Conservation (phyloP, 352 stramenopile genomes). For the Globisporangium abappressorium region DNA sequence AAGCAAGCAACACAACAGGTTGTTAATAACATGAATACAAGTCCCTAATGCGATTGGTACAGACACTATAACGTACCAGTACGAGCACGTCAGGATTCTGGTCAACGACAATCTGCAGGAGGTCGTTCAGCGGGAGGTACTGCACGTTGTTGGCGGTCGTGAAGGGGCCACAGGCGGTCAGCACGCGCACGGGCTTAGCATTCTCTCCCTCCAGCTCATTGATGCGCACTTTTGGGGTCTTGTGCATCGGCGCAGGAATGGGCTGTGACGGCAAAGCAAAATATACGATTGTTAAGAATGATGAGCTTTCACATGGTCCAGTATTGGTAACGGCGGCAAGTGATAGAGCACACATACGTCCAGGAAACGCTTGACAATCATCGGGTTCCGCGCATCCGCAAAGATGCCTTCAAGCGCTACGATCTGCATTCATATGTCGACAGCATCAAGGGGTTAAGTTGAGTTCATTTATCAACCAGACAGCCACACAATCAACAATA, state of each 20-base stretch:
- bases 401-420: constrained; percentile 79
- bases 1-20: background rate
- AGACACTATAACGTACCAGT: constrained; percentile 47
- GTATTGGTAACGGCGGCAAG: background rate
- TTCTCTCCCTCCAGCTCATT: constrained; percentile 47
- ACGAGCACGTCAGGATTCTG: constrained; percentile 94
- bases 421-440: constrained; percentile 39
- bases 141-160: constrained; percentile 93
- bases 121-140: constrained; percentile 94
- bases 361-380: constrained; percentile 76
- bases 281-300: background rate
- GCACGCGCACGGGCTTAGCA: constrained; percentile 59
- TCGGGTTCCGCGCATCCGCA: constrained; percentile 59
- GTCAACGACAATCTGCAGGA: constrained; percentile 78
- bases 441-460: background rate
- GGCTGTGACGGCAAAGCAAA: constrained; percentile 17
- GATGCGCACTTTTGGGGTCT: constrained; percentile 38
- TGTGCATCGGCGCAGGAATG: constrained; percentile 53
- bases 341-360: constrained; percentile 37
- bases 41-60: background rate
- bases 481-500: background rate
- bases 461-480: background rate
- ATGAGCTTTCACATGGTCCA: background rate
- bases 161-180: constrained; percentile 93
- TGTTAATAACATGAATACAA: background rate